Evolutionary conservation across 1,284 basidiomycete genomes (phyloP).

Genomic region (Ceratobasidium sp.): DNA sequence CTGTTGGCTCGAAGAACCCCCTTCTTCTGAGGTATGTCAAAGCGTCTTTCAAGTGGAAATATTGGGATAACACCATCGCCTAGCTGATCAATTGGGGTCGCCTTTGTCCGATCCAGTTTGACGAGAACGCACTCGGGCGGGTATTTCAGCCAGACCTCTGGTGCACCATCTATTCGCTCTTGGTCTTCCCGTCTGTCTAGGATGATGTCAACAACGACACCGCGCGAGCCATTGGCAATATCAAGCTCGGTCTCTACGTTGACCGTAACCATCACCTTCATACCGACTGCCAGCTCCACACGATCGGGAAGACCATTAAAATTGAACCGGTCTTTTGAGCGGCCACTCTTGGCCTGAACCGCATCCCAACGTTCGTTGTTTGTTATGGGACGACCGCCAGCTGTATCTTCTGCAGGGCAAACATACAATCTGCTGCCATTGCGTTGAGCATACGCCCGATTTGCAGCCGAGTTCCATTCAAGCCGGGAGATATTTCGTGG

Average conservation of each 20-base stretch:
- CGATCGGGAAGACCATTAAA: neutral
- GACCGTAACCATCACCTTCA: conserved; percentile 45
- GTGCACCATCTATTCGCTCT: no score
- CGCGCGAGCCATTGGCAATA: conserved; percentile 33
- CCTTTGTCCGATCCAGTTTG: no score
- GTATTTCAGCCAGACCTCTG: no score
- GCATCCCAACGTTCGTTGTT: neutral
- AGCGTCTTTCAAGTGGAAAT: conserved; percentile 25
- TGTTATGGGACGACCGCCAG: neutral
- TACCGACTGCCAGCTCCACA: neutral
- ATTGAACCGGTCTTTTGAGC: neutral
- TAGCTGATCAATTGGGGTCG: no score
- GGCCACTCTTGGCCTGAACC: neutral
- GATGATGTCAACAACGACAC: neutral
- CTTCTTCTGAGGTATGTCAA: conserved; percentile 21
- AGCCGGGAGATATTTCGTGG: conserved; percentile 56
- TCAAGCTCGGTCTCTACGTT: conserved; percentile 48
- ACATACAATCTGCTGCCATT: conserved; percentile 48
- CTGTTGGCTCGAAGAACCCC: conserved; percentile 45
- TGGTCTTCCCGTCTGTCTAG: no score
- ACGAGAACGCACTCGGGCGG: no score
- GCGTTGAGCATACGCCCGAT: conserved; percentile 49
- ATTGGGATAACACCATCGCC: neutral
- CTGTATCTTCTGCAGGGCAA: conserved; percentile 36
- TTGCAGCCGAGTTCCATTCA: conserved; percentile 56